Evolutionary conservation across 139 green algal genomes (phyloP).

Genomic region (Tetraselmis striata): DNA sequence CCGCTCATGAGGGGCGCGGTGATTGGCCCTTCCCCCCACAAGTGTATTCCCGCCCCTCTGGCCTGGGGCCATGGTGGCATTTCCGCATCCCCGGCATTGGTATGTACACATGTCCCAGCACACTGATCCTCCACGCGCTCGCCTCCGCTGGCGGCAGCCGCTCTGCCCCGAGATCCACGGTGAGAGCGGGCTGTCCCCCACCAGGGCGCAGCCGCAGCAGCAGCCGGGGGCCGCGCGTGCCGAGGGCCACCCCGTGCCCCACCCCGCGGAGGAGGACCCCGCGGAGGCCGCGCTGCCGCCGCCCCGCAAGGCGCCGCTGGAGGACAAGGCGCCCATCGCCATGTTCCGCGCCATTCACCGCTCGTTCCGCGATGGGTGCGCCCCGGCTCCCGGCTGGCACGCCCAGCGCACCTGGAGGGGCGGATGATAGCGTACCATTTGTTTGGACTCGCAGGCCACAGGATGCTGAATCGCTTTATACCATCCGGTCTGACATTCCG

Average conservation of each 20-base stretch:
- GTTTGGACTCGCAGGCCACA: too few relatives aligned
- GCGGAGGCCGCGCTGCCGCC: conserved; percentile 21
- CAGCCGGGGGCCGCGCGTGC: background rate
- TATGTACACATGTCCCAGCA: too few relatives aligned
- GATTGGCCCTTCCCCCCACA: background rate
- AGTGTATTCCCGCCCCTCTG: too few relatives aligned
- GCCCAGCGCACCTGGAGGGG: background rate
- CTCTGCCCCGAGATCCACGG: conserved; percentile 92
- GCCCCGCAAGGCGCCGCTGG: conserved; percentile 1
- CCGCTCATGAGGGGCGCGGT: conserved; percentile 60
- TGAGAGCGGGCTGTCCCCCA: conserved; percentile 52
- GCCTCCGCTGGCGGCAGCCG: conserved; percentile 11
- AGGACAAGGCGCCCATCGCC: conserved; percentile 53
- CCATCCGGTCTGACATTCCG: too few relatives aligned
- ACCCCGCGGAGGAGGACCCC: conserved; percentile 19
- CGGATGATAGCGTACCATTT: too few relatives aligned
- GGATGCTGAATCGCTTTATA: too few relatives aligned
- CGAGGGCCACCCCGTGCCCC: background rate
- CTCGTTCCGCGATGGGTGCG: conserved; percentile 9
- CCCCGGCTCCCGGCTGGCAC: background rate
- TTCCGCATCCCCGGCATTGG: too few relatives aligned
- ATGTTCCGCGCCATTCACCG: conserved; percentile 63
- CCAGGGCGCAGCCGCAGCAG: conserved; percentile 5
- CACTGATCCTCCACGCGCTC: too few relatives aligned
- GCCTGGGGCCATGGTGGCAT: too few relatives aligned